Evolutionary conservation across 129 eudicot genomes (phyloP).

Genomic region (Centaurea solstitialis): DNA sequence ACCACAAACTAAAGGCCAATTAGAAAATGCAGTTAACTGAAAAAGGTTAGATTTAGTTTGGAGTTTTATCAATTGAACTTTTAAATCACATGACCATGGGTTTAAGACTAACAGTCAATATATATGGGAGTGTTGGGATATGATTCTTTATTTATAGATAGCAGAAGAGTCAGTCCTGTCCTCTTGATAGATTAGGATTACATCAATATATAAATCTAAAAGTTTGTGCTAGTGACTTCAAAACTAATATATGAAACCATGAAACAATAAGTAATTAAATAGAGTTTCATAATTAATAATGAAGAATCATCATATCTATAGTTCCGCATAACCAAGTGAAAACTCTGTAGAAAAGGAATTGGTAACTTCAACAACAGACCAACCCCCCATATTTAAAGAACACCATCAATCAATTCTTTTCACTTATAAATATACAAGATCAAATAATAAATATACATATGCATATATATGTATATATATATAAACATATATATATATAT

Average conservation of each 20-base stretch:
- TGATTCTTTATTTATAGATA: neutral
- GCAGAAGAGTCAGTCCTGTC: neutral
- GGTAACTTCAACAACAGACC: neutral
- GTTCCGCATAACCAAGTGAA: too few species aligned
- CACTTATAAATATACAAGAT: too few species aligned
- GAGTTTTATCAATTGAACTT: neutral
- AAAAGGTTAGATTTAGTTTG: too few species aligned
- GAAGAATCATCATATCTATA: neutral
- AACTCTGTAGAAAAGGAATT: neutral
- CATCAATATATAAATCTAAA: neutral
- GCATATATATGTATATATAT: too few species aligned
- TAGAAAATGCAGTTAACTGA: too few species aligned
- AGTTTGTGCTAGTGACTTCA: neutral
- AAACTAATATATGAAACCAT: neutral
- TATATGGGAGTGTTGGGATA: neutral
- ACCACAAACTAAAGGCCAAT: too few species aligned
- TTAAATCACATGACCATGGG: neutral
- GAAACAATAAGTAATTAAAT: neutral
- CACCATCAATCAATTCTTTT: neutral
- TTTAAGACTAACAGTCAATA: neutral
- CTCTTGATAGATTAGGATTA: neutral
- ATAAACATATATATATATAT: too few species aligned
- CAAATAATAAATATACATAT: too few species aligned
- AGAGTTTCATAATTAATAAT: too few species aligned
- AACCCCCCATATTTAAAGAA: neutral